phyloP scores from a whole-genome alignment of 768 basidiomycete species.

The Tubosaeta sp. region DNA sequence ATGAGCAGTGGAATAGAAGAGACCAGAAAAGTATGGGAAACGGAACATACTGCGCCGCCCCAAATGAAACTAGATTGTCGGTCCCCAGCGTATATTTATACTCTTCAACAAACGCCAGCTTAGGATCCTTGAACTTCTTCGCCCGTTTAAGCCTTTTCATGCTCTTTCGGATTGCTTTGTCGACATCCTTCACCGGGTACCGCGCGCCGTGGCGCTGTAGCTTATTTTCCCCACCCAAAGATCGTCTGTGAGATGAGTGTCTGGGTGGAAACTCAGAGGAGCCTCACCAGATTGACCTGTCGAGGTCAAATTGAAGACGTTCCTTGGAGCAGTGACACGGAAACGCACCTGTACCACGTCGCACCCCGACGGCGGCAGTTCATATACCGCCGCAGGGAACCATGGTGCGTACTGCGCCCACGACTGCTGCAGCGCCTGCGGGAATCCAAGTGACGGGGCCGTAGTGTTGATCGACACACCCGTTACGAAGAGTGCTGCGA shows the following conservation, averaged over 20 bases:
- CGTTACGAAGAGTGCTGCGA: background rate
- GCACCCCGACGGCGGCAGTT: slow-evolving; percentile 42
- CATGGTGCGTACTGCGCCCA: slow-evolving; percentile 64
- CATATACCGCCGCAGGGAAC: slow-evolving; percentile 42
- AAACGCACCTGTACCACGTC: slow-evolving; percentile 46
- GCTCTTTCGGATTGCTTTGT: slow-evolving; percentile 31
- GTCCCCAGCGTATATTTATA: slow-evolving; percentile 55
- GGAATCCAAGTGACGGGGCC: slow-evolving; percentile 6
- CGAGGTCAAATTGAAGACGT: background rate
- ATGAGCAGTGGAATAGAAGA: background rate
- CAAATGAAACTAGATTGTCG: slow-evolving; percentile 59
- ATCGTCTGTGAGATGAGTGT: background rate
- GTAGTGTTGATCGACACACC: background rate
- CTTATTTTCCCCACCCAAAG: slow-evolving; percentile 30
- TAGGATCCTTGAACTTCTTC: slow-evolving; percentile 37
- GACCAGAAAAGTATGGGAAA: slow-evolving; percentile 40
- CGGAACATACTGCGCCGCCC: slow-evolving; percentile 61
- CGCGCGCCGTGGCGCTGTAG: slow-evolving; percentile 77
- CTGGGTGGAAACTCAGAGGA: too few relatives aligned
- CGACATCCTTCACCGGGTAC: slow-evolving; percentile 52
- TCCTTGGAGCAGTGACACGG: background rate
- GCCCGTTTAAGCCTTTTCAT: slow-evolving; percentile 52
- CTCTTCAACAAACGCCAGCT: slow-evolving; percentile 47
- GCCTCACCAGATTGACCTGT: slow-evolving; percentile 11
- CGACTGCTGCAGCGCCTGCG: slow-evolving; percentile 18